Percentiles rank a stretch among this genome's conserved stretches.
Conservation (phyloP, 2,329 filamentous ascomycete species). For the Colletotrichum plurivorum region DNA sequence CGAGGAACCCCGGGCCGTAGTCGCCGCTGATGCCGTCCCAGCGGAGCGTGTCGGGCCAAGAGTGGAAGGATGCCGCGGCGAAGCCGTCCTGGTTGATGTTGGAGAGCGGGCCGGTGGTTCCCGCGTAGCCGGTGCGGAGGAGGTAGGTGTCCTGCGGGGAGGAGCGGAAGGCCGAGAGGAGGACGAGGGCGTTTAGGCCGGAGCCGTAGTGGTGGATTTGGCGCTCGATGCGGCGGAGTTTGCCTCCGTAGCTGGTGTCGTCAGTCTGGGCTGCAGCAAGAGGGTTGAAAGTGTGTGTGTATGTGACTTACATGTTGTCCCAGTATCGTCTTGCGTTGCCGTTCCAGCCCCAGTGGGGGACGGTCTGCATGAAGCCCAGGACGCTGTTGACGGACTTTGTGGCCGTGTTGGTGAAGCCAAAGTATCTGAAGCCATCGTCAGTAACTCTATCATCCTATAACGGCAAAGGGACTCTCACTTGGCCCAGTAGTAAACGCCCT, state of each 20-base stretch:
- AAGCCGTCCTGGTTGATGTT: constrained; percentile 70
- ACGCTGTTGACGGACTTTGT: constrained; percentile 67
- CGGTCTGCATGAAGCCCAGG: constrained; percentile 68
- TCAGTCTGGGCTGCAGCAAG: too few species aligned
- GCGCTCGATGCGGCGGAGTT: constrained; percentile 59
- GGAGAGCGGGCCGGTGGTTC: constrained; percentile 65
- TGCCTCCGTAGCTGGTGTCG: constrained; percentile 55
- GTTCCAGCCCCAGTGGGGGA: constrained; percentile 74
- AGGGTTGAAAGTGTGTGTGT: too few species aligned
- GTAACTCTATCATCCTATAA: neutral
- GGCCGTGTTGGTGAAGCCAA: constrained; percentile 60
- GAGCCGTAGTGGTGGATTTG: constrained; percentile 75
- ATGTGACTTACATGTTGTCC: constrained; percentile 65
- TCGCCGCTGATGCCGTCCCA: constrained; percentile 72
- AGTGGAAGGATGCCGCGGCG: constrained; percentile 69
- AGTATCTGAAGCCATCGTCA: constrained; percentile 54
- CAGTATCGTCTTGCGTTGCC: constrained; percentile 73
- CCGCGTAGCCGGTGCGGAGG: constrained; percentile 68
- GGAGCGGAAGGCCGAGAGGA: constrained; percentile 65
- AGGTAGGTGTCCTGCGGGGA: constrained; percentile 62
- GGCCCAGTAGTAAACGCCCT: constrained; percentile 72
- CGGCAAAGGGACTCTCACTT: constrained; percentile 49
- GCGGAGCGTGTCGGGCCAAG: constrained; percentile 66
- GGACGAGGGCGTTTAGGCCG: constrained; percentile 68
- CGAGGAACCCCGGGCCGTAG: constrained; percentile 69